A percentile compares a stretch with the other conserved stretches of the same genome.
Evolutionary conservation across 1,139 yeast genomes (phyloP).

Genomic region (Scheffersomyces segobiensis): DNA sequence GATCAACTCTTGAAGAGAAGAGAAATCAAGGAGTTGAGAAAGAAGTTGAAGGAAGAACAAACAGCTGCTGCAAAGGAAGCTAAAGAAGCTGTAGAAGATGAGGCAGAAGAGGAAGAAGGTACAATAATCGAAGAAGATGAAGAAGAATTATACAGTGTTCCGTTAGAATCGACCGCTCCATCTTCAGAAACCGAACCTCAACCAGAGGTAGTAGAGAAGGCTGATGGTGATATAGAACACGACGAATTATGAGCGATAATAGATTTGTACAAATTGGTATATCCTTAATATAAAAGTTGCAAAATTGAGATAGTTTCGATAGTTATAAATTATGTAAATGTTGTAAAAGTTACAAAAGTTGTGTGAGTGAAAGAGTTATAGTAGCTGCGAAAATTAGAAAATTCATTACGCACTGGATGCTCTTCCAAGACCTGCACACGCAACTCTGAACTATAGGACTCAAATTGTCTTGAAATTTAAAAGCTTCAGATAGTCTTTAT

Average conservation of each 20-base stretch:
- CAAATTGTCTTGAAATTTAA: neutral
- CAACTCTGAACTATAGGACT: neutral
- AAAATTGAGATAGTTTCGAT: neutral
- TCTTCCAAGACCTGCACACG: neutral
- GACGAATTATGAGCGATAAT: neutral
- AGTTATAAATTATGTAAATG: no score
- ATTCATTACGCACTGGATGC: neutral
- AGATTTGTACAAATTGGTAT: neutral
- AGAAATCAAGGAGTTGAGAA: slow-evolving; percentile 36
- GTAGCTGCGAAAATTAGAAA: neutral
- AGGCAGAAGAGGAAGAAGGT: slow-evolving; percentile 4
- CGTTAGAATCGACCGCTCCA: slow-evolving; percentile 7
- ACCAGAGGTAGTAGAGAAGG: slow-evolving; percentile 7
- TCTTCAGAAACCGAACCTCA: slow-evolving; percentile 11
- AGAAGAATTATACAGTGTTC: slow-evolving; percentile 2
- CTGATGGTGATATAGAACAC: neutral
- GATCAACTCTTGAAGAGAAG: slow-evolving; percentile 36
- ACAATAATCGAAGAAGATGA: slow-evolving; percentile 8
- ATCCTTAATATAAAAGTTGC: neutral
- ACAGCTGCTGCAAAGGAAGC: slow-evolving; percentile 20
- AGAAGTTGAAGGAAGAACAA: slow-evolving; percentile 28
- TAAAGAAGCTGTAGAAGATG: slow-evolving; percentile 19
- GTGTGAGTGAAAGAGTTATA: neutral
- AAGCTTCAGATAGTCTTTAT: no score
- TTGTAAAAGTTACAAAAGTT: neutral